A percentile compares a stretch with the other conserved stretches of the same genome.
Conservation (phyloP, 768 basidiomycete genomes). For the Pleurotus tuber-regium region DNA sequence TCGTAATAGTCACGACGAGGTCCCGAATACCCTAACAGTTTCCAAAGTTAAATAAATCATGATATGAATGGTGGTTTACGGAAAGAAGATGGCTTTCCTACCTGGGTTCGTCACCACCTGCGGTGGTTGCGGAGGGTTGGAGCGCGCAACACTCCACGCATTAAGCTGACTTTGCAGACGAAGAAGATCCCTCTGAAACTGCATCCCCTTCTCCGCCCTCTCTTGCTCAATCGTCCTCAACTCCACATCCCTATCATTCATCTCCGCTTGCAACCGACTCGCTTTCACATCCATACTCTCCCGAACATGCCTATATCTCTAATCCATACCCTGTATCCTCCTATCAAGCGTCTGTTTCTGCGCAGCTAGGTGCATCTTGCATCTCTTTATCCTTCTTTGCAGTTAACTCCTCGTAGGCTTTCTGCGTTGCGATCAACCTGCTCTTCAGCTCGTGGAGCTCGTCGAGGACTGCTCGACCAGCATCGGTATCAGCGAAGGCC, state of each 20-base stretch:
- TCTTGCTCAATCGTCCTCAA: neutral
- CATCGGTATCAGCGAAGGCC: neutral
- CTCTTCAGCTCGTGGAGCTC: neutral
- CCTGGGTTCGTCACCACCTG: too few species aligned
- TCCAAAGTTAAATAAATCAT: too few species aligned
- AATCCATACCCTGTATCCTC: neutral
- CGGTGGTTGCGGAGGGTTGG: too few species aligned
- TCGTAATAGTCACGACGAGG: too few species aligned
- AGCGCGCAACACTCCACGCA: too few species aligned
- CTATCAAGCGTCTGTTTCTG: neutral
- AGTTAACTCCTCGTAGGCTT: neutral
- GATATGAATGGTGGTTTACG: too few species aligned
- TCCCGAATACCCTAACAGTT: too few species aligned
- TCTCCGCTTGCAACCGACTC: neutral
- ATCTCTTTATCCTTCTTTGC: neutral
- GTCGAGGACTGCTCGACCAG: neutral
- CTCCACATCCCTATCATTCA: neutral
- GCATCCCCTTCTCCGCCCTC: neutral
- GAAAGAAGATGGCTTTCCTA: too few species aligned
- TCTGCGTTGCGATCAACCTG: neutral
- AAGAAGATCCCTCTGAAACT: neutral
- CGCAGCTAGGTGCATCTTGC: neutral
- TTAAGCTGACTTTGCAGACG: neutral
- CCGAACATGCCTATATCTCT: neutral
- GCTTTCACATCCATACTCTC: neutral